Evolutionary conservation across 2,329 filamentous ascomycete genomes (phyloP), one percentile per base, ranked within the genome.

Genomic region (Aspergillus luchuensis): DNA sequence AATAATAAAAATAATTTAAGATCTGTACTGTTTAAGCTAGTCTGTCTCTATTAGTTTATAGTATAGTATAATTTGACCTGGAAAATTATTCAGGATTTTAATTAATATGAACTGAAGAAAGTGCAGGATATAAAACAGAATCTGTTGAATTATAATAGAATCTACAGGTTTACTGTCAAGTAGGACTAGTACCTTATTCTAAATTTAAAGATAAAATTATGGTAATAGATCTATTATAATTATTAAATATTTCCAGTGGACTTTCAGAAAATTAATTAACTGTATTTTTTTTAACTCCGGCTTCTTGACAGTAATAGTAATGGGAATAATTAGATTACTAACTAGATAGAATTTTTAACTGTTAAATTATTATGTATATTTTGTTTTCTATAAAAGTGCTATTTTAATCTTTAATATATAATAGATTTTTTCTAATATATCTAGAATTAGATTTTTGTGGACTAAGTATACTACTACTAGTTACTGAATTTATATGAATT

Each of bases 401-500:
- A 69, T 36, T 60, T 49, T 11, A 49, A 56, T 8, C 51, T 66
- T n/a, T 54, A 67, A 39, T 57, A 58, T 25, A 60, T 63, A 1
- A 61, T 72, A 10, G 58, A 67, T 28, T 55, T 25, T 5, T 68
- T 57, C 7, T 17, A 2, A 2, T 67, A 71, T 47, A 53, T 61
- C 7, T 56, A 82, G 0, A 89, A 89, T 57, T 58, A 77, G 1
- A 78, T 84, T 0, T 76, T 89, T 7, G 78, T 85, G 0, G 70
- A 67, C 1, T 81, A 85, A 58, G 43, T 39, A 6, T 53, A 53
- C 4, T 58, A 43, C 10, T 39, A 58, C 33, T 38, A 55, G 15
- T 28, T 30, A 36, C 72, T 89, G 55, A 77, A 79, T 0, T 59
- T 85, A 0, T 78, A 83, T 0, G 84, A 89, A 57, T 87, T 80